Evolutionary conservation across 2,329 filamentous ascomycete species (phyloP).

Genomic region (Diaporthe helianthi): DNA sequence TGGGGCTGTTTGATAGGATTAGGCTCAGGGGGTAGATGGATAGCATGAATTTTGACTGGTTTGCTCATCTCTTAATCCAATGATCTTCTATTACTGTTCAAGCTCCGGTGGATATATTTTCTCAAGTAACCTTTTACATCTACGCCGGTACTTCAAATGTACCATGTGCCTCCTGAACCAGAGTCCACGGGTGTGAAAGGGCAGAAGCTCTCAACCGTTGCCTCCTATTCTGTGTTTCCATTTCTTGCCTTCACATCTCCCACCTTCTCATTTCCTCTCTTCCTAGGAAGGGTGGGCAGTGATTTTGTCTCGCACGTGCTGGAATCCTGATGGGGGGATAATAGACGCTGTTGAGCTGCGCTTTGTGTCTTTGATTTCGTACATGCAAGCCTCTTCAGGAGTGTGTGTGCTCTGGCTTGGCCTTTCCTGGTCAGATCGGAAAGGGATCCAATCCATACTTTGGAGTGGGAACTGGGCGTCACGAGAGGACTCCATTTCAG

Average conservation of each 20-base stretch:
- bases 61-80: too few species aligned
- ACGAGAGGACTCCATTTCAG: not conserved
- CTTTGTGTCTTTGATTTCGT: not conserved
- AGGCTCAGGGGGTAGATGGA: slow-evolving; percentile 34
- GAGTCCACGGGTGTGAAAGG: too few species aligned
- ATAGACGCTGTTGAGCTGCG: not conserved
- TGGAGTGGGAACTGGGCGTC: not conserved
- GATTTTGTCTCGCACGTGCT: not conserved
- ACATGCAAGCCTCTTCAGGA: not conserved
- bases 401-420: not conserved
- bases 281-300: slow-evolving; percentile 11
- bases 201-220: too few species aligned
- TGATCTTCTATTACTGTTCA: too few species aligned
- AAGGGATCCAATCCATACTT: not conserved
- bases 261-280: too few species aligned
- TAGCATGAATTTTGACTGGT: too few species aligned
- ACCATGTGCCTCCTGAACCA: too few species aligned
- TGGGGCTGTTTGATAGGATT: slow-evolving; percentile 70
- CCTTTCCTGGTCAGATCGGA: not conserved
- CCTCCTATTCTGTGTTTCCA: too few species aligned
- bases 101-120: too few species aligned
- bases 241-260: too few species aligned
- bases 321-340: not conserved
- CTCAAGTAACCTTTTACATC: too few species aligned
- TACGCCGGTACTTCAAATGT: too few species aligned